phyloP scores from a whole-genome alignment of 768 basidiomycete species.

The Boletus subcaerulescens region DNA sequence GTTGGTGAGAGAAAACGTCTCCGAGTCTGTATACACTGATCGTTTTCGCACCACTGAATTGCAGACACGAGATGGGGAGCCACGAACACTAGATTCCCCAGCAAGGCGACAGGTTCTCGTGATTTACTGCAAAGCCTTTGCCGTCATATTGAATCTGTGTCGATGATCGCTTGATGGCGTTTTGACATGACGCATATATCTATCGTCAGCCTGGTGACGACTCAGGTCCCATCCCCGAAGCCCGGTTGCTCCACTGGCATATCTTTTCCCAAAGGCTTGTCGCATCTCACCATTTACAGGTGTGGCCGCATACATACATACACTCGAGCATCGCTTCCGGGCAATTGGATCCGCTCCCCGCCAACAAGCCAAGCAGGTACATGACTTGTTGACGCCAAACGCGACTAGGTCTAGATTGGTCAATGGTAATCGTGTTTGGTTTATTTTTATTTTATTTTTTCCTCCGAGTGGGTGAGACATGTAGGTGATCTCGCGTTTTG shows the following conservation, averaged over 20 bases:
- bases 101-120: no score
- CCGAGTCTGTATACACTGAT: background rate
- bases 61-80: no score
- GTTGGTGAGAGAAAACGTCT: constrained; percentile 6
- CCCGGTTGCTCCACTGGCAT: background rate
- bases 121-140: background rate
- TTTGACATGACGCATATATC: no score
- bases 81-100: no score
- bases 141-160: constrained; percentile 6
- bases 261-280: background rate
- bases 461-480: no score
- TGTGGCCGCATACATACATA: background rate
- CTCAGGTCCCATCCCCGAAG: background rate
- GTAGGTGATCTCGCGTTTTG: no score
- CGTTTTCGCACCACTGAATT: no score
- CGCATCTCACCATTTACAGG: constrained; percentile 10
- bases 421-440: no score
- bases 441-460: background rate
- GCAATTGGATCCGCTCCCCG: background rate
- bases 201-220: no score
- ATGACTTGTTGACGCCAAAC: background rate
- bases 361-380: background rate
- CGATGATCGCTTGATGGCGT: constrained; percentile 6
- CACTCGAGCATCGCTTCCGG: constrained; percentile 2
- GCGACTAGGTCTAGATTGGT: background rate